phyloP scores from a whole-genome alignment of 2,329 filamentous ascomycete genomes.

The Bipolaris bicolor region DNA sequence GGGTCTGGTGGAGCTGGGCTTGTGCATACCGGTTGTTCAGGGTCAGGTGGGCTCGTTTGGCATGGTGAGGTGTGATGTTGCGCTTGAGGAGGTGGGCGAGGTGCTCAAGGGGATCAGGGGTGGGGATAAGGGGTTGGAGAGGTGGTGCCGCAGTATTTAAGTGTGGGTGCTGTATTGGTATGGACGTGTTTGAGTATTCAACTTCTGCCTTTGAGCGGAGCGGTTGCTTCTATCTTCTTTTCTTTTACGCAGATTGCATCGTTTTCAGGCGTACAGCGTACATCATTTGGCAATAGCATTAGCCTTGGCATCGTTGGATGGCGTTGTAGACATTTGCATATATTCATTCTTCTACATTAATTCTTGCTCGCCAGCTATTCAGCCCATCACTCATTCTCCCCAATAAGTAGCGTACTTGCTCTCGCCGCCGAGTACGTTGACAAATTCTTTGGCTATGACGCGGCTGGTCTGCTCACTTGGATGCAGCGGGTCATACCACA shows the following conservation, averaged over 20 bases:
- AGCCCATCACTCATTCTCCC: conserved; percentile 18
- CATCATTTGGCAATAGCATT: neutral
- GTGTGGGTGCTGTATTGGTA: neutral
- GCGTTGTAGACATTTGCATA: neutral
- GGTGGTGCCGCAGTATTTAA: conserved; percentile 67
- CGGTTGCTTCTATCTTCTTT: neutral
- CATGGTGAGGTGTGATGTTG: conserved; percentile 74
- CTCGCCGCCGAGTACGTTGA: conserved; percentile 59
- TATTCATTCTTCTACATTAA: neutral
- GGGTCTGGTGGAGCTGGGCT: conserved; percentile 68
- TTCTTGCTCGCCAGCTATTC: no score
- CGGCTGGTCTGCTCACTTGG: conserved; percentile 69
- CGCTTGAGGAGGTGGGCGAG: conserved; percentile 75
- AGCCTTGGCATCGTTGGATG: neutral
- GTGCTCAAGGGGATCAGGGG: conserved; percentile 53
- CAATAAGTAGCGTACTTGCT: conserved; percentile 57
- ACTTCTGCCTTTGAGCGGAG: neutral
- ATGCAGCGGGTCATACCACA: conserved; percentile 79
- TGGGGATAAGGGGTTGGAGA: conserved; percentile 62
- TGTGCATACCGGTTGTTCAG: conserved; percentile 66
- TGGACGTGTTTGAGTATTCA: neutral
- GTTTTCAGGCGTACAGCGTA: neutral
- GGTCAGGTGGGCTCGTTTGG: conserved; percentile 38
- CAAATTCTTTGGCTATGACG: conserved; percentile 63
- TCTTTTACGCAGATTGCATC: neutral